Evolutionary conservation across 2,329 filamentous ascomycete genomes (phyloP).

Genomic region (Alternaria infectoria): DNA sequence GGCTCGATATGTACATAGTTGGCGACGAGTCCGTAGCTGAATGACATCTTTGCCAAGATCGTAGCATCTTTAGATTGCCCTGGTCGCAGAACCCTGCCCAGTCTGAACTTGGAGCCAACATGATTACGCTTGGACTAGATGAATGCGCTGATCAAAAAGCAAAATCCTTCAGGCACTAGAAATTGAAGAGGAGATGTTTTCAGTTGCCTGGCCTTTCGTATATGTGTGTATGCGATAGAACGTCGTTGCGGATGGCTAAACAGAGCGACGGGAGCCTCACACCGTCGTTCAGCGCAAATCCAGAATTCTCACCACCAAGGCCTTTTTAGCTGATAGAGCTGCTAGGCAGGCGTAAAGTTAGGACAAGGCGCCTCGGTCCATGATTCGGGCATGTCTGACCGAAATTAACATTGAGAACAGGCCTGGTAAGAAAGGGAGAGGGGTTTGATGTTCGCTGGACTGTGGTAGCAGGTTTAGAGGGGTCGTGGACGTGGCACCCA

Average conservation of each 20-base stretch:
- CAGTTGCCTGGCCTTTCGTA: background rate
- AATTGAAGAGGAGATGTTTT: background rate
- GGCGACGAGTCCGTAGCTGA: background rate
- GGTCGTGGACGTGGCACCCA: constrained; percentile 25
- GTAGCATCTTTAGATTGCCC: background rate
- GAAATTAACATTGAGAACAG: background rate
- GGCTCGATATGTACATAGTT: constrained; percentile 19
- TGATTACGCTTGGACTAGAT: background rate
- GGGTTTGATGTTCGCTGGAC: constrained; percentile 22
- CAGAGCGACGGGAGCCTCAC: background rate
- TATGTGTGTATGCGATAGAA: background rate
- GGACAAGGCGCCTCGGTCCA: background rate
- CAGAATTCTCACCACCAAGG: constrained; percentile 17
- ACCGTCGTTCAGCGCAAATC: background rate
- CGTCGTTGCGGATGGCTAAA: background rate
- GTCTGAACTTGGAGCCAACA: background rate
- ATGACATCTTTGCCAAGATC: background rate
- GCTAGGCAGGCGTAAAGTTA: background rate
- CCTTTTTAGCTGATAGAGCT: background rate
- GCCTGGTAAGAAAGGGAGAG: background rate
- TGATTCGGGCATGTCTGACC: background rate
- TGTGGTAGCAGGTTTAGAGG: constrained; percentile 22
- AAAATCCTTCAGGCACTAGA: background rate
- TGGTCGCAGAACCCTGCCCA: background rate
- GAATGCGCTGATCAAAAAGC: background rate